Evolutionary conservation across 495 filamentous ascomycete species (phyloP), one percentile per base, ranked within the genome.

Genomic region (Trichoderma gamsii): DNA sequence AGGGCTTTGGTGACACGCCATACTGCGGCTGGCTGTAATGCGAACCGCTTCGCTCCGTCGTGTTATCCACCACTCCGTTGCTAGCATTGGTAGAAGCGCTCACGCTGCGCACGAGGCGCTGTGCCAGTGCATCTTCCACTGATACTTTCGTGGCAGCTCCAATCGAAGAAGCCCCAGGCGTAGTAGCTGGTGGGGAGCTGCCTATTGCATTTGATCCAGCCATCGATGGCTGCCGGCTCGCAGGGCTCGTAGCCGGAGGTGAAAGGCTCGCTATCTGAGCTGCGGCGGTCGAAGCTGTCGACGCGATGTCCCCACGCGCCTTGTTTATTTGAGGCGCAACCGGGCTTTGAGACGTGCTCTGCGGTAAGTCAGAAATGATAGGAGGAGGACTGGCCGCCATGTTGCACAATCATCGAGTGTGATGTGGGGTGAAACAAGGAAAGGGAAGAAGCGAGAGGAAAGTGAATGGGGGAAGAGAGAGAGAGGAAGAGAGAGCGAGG

Each of bases 301-400:
- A 61, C 56, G 56, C 56, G 56, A 32, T 32, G 27, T 25, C 56
- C 56, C 27, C 56, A 61, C 56, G 56, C 56, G 56, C 27, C 8
- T 61, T 25, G 27, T 61, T 32, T 7, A 61, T 9, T 23, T 16
- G 56, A 15, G 56, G 11, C 56, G 56, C 56, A 32, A 11, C 56
- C n/a, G 56, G 12, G 27, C 9, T 25, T 61, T 32, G n/a, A 25
- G 51, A 18, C 16, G 23, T 23, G 23, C n/a, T 32, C 9, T 38
- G 35, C 35, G n/a, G 23, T 15, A 61, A 6, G 12, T 61, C 56
- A 4, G 56, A 61, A 29, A n/a, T 32, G 2, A 61, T 8, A 61
- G 8, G 23, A 4, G 56, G 27, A 61, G 56, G 56, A 32, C 23
- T 12, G 16, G 56, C 56, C 23, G 56, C 56, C 56, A 61, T 61